Conservation (phyloP, 129 eudicot species). For the Tagetes erecta region DNA sequence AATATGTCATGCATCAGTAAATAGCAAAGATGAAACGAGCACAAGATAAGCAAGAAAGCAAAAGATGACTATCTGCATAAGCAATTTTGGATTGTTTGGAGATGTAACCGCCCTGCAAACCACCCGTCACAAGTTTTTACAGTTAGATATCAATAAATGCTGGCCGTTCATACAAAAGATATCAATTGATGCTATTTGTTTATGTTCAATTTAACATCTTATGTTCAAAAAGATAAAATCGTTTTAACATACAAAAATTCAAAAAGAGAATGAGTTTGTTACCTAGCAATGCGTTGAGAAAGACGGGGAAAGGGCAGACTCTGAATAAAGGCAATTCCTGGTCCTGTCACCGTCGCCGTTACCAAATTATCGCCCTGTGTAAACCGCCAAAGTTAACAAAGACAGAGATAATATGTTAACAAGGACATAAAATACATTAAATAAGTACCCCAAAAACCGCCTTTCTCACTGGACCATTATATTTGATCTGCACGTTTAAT, state of each 20-base stretch:
- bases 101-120: constrained; percentile 88
- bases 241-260: neutral
- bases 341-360: constrained; percentile 87
- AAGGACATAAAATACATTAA: neutral
- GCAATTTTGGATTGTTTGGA: constrained; percentile 92
- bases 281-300: constrained; percentile 98
- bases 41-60: constrained; percentile 94
- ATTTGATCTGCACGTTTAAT: constrained; percentile 68
- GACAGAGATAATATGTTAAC: neutral
- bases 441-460: constrained; percentile 83
- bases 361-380: constrained; percentile 77
- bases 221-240: too few species aligned
- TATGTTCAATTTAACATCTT: too few species aligned
- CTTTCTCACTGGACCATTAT: constrained; percentile 85
- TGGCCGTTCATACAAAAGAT: too few species aligned
- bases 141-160: neutral
- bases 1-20: constrained; percentile 63
- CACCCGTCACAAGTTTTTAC: neutral
- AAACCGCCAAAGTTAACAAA: constrained; percentile 15
- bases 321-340: constrained; percentile 95
- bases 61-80: constrained; percentile 82
- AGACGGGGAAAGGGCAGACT: constrained; percentile 92
- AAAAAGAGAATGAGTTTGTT: constrained; percentile 5
- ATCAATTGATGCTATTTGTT: too few species aligned
- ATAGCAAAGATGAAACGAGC: constrained; percentile 75